A percentile compares a stretch with the other conserved stretches of the same genome.
Conservation (phyloP, 352 stramenopile species). For the Phytophthora pluvialis region DNA sequence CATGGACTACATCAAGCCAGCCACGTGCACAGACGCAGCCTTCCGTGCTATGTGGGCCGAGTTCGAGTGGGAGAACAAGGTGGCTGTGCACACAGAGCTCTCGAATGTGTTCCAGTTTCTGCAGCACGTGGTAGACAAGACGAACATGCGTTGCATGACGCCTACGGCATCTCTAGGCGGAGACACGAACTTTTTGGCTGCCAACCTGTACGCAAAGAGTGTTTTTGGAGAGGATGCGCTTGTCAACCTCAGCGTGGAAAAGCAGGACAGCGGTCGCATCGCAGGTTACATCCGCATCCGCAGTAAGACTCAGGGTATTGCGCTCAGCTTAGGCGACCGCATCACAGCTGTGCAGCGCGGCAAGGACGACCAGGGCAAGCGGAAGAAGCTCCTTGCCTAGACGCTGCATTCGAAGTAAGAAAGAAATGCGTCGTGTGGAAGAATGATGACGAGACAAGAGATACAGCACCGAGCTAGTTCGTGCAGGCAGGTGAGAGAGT, state of each 20-base stretch:
- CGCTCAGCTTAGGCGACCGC: slow-evolving; percentile 98
- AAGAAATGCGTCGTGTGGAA: slow-evolving; percentile 22
- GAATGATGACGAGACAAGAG: slow-evolving; percentile 10
- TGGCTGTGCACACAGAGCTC: slow-evolving; percentile 97
- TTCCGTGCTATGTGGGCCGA: slow-evolving; percentile 99
- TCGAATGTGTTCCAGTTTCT: slow-evolving; percentile 98
- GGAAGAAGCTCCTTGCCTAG: slow-evolving; percentile 82
- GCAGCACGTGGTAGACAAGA: slow-evolving; percentile 98
- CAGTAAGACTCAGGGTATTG: slow-evolving; percentile 99
- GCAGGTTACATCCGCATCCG: slow-evolving; percentile 99
- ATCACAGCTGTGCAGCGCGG: slow-evolving; percentile 97
- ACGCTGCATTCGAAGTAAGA: slow-evolving; percentile 31
- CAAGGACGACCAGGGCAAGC: slow-evolving; percentile 86
- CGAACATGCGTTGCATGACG: slow-evolving; percentile 99
- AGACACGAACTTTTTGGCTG: slow-evolving; percentile 94
- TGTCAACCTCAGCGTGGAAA: slow-evolving; percentile 99
- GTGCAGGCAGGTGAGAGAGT: slow-evolving; percentile 21
- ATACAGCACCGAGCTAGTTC: slow-evolving; percentile 11
- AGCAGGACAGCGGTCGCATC: slow-evolving; percentile 98
- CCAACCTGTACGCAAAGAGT: slow-evolving; percentile 94
- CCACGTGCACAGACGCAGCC: slow-evolving; percentile 93
- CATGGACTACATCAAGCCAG: slow-evolving; percentile 99
- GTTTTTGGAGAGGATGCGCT: slow-evolving; percentile 98
- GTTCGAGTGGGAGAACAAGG: slow-evolving; percentile 99
- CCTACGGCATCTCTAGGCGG: slow-evolving; percentile 90